These are phyloP conservation scores for Linnemannia zychae DNA, from an alignment of 192 early-diverging fungal genomes.

Conservation along the genomic window DNA sequence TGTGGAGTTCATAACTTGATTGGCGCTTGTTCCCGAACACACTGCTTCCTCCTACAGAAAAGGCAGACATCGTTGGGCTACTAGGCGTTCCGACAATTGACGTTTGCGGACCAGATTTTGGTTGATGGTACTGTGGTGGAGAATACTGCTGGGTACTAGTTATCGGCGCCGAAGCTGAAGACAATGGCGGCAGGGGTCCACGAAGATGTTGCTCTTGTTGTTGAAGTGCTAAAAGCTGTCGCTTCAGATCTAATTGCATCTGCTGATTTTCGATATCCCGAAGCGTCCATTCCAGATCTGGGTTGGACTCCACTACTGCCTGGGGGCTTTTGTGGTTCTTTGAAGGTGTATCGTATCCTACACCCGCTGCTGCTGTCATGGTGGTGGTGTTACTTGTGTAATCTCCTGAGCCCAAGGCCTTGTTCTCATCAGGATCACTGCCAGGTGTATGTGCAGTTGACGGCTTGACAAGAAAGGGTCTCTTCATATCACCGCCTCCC, in stretches of 20 bases:
- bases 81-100: too few species aligned
- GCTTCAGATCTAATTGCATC: constrained; percentile 20
- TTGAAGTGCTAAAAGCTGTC: constrained; percentile 17
- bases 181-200: neutral
- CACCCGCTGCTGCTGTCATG: neutral
- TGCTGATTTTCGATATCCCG: constrained; percentile 18
- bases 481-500: neutral
- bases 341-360: neutral
- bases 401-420: neutral
- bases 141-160: too few species aligned
- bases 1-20: too few species aligned
- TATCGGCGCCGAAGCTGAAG: too few species aligned
- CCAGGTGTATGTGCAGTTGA: too few species aligned
- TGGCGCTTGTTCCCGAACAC: too few species aligned
- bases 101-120: too few species aligned
- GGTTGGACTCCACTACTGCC: neutral
- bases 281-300: neutral
- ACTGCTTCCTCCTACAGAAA: too few species aligned
- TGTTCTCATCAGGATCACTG: too few species aligned
- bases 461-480: neutral
- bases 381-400: neutral
- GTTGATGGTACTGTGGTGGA: too few species aligned
- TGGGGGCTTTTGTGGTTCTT: too few species aligned
- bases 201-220: constrained; percentile 15
- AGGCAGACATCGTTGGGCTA: too few species aligned